Evolutionary conservation across 2,329 filamentous ascomycete genomes (phyloP).

Genomic region (Ophiostoma pallidulum): DNA sequence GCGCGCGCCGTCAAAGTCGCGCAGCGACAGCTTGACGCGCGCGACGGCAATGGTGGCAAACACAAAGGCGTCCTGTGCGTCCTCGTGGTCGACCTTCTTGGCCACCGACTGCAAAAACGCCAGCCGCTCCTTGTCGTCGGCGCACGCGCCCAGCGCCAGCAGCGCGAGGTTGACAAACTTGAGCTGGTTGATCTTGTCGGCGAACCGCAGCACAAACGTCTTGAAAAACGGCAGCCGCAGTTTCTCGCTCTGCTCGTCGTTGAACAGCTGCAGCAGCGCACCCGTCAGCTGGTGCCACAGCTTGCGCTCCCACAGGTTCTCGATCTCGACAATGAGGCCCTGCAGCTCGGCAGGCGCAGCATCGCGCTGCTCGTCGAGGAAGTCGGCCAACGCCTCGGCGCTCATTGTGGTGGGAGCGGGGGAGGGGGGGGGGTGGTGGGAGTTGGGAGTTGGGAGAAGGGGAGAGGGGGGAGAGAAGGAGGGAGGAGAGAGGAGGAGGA

Average conservation of each 20-base stretch:
- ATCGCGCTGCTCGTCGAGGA: conserved; percentile 84
- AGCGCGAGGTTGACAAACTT: conserved; percentile 89
- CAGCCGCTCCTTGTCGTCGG: conserved; percentile 80
- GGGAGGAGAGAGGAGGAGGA: too few species aligned
- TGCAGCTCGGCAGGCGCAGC: conserved; percentile 80
- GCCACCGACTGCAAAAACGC: conserved; percentile 74
- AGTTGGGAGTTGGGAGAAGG: background rate
- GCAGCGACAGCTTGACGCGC: conserved; percentile 71
- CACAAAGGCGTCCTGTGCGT: conserved; percentile 90
- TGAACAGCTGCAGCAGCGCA: conserved; percentile 79
- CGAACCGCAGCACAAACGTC: conserved; percentile 89
- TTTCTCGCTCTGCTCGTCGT: conserved; percentile 64
- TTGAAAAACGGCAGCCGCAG: conserved; percentile 89
- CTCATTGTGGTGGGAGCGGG: conserved; percentile 52
- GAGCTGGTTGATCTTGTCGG: conserved; percentile 97
- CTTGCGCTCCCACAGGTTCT: conserved; percentile 97
- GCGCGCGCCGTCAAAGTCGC: conserved; percentile 71
- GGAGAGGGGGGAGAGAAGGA: background rate
- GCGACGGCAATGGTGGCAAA: conserved; percentile 89
- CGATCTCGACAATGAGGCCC: conserved; percentile 79
- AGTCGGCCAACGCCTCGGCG: conserved; percentile 79
- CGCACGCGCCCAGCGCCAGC: conserved; percentile 55
- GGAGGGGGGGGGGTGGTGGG: background rate
- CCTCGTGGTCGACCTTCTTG: conserved; percentile 81
- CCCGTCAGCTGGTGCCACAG: conserved; percentile 98